A percentile compares a stretch with the other conserved stretches of the same genome.
Conservation (phyloP, 768 basidiomycete species). For the Suillus decipiens region DNA sequence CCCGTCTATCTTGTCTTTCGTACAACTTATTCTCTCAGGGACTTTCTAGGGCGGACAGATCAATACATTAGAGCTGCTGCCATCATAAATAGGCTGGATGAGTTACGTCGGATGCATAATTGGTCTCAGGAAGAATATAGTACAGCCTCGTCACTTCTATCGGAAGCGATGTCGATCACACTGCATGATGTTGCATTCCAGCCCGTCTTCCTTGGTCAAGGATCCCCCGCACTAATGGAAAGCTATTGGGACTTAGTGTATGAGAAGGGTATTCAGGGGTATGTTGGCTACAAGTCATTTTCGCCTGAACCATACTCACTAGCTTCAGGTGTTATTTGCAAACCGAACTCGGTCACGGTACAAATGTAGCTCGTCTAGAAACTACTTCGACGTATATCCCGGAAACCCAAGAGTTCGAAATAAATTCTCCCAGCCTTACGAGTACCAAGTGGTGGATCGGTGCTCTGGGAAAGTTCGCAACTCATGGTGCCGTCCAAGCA, state of each 20-base stretch:
- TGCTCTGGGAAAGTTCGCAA: constrained; percentile 67
- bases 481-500: no score
- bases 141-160: constrained; percentile 49
- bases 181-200: constrained; percentile 55
- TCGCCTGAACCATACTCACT: neutral
- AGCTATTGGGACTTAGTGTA: constrained; percentile 53
- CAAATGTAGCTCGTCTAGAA: constrained; percentile 67
- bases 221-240: constrained; percentile 50
- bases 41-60: constrained; percentile 60
- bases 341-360: constrained; percentile 80
- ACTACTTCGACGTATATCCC: constrained; percentile 76
- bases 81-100: constrained; percentile 57
- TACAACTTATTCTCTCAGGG: constrained; percentile 33
- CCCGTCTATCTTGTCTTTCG: neutral
- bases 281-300: constrained; percentile 3
- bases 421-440: constrained; percentile 73
- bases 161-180: constrained; percentile 53
- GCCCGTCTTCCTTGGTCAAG: constrained; percentile 68
- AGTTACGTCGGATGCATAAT: constrained; percentile 52
- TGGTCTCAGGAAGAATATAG: constrained; percentile 54
- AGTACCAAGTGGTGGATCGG: constrained; percentile 88
- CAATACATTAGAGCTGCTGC: constrained; percentile 54
- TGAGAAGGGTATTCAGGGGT: constrained; percentile 60
- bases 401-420: constrained; percentile 65
- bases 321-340: constrained; percentile 65